Evolutionary conservation across 306 rosid genomes (phyloP), one percentile per base, ranked within the genome.

Genomic region (Myrica gale): DNA sequence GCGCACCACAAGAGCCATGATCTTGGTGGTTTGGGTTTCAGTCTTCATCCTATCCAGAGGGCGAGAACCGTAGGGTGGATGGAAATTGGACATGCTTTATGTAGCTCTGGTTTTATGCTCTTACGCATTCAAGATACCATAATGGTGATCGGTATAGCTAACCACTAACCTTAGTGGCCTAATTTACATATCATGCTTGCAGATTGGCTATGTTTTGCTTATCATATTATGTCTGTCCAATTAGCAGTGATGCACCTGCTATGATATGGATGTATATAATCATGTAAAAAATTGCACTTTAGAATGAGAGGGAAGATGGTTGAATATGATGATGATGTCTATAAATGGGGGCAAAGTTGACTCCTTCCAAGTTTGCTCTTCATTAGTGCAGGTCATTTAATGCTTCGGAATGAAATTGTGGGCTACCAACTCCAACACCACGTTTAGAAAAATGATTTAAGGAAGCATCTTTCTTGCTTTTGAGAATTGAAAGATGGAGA

Each of bases 1-100:
- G 79, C 71, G 78, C 79, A 69, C 17, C 10, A 19, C 62, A 67
- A 58, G 53, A 76, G 63, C 54, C 19, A 37, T 75, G 42, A n/a
- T 62, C 20, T 32, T 9, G 21, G 23, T 17, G 41, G 19, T 23
- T 50, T 70, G 21, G 13, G 9, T 26, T 26, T 26, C 21, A 17
- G 12, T 37, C 71, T 43, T n/a, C n/a, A 17, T 5, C 67, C 11
- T 26, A 60, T 60, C 12, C 42, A 26, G n/a, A 26, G 43, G 42
- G 56, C 4, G 56, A 1, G 16, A 52, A 60, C 10, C 4, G 9
- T 12, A 26, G 67, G 37, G 37, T 32, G 37, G 37, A 32, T 60
- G 67, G 0, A 48, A 19, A 21, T 57, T 32, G 63, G 37, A 57
- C 11, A 57, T 57, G 62, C 39, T n/a, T 56, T 56, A 56, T 20